Base-by-base conservation (phyloP, 192 early-diverging fungal genomes). In the Linnemannia zychae region DNA sequence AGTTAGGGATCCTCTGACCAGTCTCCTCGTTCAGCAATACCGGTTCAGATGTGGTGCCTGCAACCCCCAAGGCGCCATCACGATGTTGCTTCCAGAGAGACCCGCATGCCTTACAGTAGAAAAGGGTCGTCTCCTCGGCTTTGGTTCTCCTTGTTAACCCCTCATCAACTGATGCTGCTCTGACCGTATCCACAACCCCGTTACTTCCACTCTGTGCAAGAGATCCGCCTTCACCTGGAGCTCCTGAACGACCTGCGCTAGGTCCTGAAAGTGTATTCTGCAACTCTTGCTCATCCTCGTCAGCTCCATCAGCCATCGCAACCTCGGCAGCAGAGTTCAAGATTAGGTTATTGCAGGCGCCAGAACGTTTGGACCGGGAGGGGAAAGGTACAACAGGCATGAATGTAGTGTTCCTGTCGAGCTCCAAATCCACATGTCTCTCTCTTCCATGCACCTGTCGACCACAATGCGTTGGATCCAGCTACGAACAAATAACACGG, bases 331-430 rank as follows among this genome's bases (percentile, higher is more conserved):
- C 74, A 34, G 82, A 84, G 37, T 84, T 78, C 40, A 79, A 34
- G 9, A 84, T 78, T 46, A 79, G 31, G 24, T 80, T 80, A 37
- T 80, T 80, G 33, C 65, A 63, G 18, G 78, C 28, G 20, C 49
- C 33, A 18, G 67, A 71, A 33, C 76, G 72, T n/a, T 36, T 40
- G 50, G 77, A 57, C 33, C 78, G 67, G 18, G 77, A 48, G 7
- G 79, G 77, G 63, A 79, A 69, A 17, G 77, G 74, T 0, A 28
- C 72, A 11, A 49, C 37, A 5, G 84, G 75, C 15, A 89, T 77
- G 67, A 96, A 96, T 33, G 90, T 87, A 9, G 95, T 97, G 74
- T 95, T 92, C 48, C 96, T 93, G 84, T 98, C 97, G 16, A 98
- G 87, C 79, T 97, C 94, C 57, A 98, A 78, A 80, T 98, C 97